Conservation (phyloP, 2,329 filamentous ascomycete genomes). For the Epichloe bromicola region DNA sequence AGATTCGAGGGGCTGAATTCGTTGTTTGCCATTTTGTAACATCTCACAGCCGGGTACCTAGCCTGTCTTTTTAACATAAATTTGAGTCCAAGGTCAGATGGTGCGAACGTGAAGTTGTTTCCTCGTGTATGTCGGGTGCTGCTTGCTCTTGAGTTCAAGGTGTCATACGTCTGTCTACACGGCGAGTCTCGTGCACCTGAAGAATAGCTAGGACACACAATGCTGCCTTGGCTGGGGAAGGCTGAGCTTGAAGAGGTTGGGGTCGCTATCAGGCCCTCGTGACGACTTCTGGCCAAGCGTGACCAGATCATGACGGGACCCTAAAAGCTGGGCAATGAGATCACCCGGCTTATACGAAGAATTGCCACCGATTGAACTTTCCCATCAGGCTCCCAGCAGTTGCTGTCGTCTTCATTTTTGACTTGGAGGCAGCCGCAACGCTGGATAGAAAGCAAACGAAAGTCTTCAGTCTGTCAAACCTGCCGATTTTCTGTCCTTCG, state of each 20-base stretch:
- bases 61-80: background rate
- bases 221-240: background rate
- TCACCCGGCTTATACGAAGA: background rate
- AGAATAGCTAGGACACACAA: background rate
- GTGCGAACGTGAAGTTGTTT: background rate
- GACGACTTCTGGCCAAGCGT: constrained; percentile 5
- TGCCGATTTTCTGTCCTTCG: background rate
- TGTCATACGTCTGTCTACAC: background rate
- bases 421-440: background rate
- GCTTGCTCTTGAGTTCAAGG: background rate
- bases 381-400: background rate
- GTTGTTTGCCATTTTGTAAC: constrained; percentile 13
- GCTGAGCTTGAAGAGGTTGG: background rate
- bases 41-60: background rate
- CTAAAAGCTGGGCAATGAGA: background rate
- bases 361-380: background rate
- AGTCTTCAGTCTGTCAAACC: background rate
- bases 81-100: background rate
- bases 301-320: constrained; percentile 4
- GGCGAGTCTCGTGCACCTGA: constrained; percentile 2
- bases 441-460: background rate
- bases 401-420: background rate
- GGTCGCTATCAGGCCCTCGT: background rate
- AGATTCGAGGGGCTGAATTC: constrained; percentile 14
- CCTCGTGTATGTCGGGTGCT: background rate